Percentiles rank a stretch among this genome's conserved stretches.
Evolutionary conservation across 306 rosid species (phyloP).

Genomic region (Datisca glomerata): DNA sequence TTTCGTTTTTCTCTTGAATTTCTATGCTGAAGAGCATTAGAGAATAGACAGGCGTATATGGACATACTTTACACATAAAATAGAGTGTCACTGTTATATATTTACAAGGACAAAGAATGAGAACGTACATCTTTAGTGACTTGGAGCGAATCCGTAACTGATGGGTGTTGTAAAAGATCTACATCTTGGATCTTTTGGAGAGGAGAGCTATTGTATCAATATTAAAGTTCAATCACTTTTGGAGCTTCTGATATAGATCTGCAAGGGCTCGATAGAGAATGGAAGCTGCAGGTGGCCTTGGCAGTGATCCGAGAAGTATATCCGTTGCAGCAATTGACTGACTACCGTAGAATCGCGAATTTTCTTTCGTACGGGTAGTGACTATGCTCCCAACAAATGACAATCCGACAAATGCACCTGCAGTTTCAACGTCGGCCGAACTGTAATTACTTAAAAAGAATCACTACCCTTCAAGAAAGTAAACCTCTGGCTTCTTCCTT

Average conservation of each 20-base stretch:
- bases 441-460: background rate
- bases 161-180: background rate
- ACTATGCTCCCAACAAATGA: slow-evolving; percentile 86
- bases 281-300: slow-evolving; percentile 88
- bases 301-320: slow-evolving; percentile 74
- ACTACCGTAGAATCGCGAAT: slow-evolving; percentile 71
- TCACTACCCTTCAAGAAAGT: too few relatives aligned
- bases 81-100: background rate
- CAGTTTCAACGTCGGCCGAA: slow-evolving; percentile 8
- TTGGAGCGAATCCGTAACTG: background rate
- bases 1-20: too few relatives aligned
- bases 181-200: slow-evolving; percentile 1
- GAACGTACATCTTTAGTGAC: background rate
- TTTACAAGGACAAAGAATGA: background rate
- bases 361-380: slow-evolving; percentile 51
- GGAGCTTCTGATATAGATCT: slow-evolving; percentile 54
- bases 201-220: background rate
- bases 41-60: too few relatives aligned
- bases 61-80: too few relatives aligned
- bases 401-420: slow-evolving; percentile 98
- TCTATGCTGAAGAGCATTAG: too few relatives aligned
- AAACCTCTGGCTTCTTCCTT: too few relatives aligned
- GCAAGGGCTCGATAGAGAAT: slow-evolving; percentile 64
- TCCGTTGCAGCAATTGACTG: slow-evolving; percentile 64
- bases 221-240: slow-evolving; percentile 16